A percentile compares a stretch with the other conserved stretches of the same genome.
Evolutionary conservation across 331 rosid species (phyloP).

Genomic region (Prunus yedoensis): DNA sequence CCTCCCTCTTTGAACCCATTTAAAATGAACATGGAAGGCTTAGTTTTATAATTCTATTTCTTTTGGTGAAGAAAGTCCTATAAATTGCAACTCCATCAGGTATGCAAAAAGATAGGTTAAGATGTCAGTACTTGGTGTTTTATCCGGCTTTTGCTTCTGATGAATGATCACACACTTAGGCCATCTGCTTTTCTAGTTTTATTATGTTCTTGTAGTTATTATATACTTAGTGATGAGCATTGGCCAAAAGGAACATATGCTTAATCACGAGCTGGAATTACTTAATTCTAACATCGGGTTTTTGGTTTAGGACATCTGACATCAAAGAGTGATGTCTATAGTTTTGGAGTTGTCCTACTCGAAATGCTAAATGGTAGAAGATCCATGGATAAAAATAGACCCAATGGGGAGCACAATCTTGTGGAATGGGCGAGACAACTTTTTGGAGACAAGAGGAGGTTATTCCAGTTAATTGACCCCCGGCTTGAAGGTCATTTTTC

Average conservation of each 20-base stretch:
- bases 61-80: neutral
- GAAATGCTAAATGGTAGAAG: conserved; percentile 91
- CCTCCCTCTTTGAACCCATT: neutral
- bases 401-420: conserved; percentile 92
- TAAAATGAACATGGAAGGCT: neutral
- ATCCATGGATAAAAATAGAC: conserved; percentile 83
- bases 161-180: neutral
- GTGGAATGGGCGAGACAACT: conserved; percentile 88
- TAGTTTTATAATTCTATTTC: neutral
- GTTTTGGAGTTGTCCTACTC: conserved; percentile 93
- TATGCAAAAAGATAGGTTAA: neutral
- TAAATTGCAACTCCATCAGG: neutral
- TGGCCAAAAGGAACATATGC: neutral
- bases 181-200: neutral
- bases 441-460: conserved; percentile 69
- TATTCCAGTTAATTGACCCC: conserved; percentile 78
- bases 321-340: conserved; percentile 88
- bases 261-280: neutral
- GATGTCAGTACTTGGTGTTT: neutral
- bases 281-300: conserved; percentile 1
- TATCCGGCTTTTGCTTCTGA: neutral
- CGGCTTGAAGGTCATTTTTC: conserved; percentile 98
- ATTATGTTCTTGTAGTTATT: neutral
- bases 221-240: neutral
- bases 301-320: conserved; percentile 78